Conservation (phyloP, 1,284 basidiomycete genomes). For the Xerocomus nothofagi region DNA sequence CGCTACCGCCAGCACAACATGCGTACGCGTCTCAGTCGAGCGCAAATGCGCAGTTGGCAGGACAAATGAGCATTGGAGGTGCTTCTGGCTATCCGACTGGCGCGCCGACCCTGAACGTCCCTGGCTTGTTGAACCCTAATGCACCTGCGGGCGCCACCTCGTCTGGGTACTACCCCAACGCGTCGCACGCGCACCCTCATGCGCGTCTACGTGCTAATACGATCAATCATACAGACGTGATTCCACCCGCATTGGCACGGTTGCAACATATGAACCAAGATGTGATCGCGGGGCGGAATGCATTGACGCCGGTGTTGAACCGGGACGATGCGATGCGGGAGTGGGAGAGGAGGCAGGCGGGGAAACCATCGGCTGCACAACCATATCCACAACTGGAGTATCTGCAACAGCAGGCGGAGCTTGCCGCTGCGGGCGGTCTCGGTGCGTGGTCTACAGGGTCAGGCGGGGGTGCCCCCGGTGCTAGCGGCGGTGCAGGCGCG, state of each 20-base stretch:
- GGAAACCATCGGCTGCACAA: constrained; percentile 62
- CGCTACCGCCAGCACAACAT: constrained; percentile 31
- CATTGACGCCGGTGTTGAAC: constrained; percentile 85
- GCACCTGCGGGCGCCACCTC: constrained; percentile 35
- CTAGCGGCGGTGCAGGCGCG: constrained; percentile 21
- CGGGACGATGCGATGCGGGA: constrained; percentile 88
- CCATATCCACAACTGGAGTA: constrained; percentile 87
- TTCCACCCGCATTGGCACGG: constrained; percentile 89
- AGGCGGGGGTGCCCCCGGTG: not conserved
- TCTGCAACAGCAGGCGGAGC: constrained; percentile 89
- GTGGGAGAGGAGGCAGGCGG: constrained; percentile 82
- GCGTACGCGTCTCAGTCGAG: constrained; percentile 28
- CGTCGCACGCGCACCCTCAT: constrained; percentile 36
- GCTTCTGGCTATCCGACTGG: constrained; percentile 45
- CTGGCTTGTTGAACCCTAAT: constrained; percentile 49
- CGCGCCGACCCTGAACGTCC: constrained; percentile 26
- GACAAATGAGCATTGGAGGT: constrained; percentile 27
- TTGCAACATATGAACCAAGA: constrained; percentile 89
- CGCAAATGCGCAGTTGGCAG: constrained; percentile 20
- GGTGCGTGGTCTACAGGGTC: constrained; percentile 45
- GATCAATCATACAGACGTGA: constrained; percentile 79
- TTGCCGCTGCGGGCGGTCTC: constrained; percentile 63
- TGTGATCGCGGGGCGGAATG: constrained; percentile 77
- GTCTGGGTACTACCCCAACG: constrained; percentile 68
- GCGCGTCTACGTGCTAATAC: constrained; percentile 83